Base-by-base conservation (phyloP, 768 basidiomycete genomes). In the Lentinula raphanica region DNA sequence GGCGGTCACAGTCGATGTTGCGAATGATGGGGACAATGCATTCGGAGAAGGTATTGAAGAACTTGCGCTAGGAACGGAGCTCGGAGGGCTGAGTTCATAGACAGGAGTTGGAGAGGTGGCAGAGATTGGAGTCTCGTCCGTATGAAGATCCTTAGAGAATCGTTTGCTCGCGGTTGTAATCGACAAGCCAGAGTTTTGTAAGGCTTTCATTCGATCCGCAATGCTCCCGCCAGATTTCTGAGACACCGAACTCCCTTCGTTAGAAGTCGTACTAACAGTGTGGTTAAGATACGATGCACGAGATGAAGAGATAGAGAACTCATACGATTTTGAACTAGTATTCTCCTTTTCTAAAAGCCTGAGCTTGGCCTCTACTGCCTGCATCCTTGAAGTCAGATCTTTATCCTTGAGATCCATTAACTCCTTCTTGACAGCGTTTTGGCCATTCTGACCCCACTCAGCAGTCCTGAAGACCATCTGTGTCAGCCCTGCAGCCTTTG, bases 201-300 rank as follows among this genome's bases (percentile, higher is more conserved):
- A 72, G 15, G 88, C 84, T 63, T 80, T 84, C 72, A 94, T 79
- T 50, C 94, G 82, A 73, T 93, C 92, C 25, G 88, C 88, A 59
- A 96, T 91, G 50, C 83, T 86, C 5, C 78, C 84, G n/a, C 84
- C 86, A 2, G 80, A 64, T 59, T 78, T 78, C 54, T 48, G 46
- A 23, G 63, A 71, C 40, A 75, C 73, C 15, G 77, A 69, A 36
- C 23, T 44, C 12, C 72, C 78, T 59, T 76, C 72, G n/a, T 70
- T 68, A 38, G 57, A 15, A 15, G 21, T 45, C 3, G 46, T 49
- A 8, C 44, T 36, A 2, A 35, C 15, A 21, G 17, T 31, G 15
- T 1, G 23, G 17, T 27, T 25, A 27, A 32, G 60, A 38, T 31
- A 39, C 38, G 28, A 40, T 56, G 8, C 42, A 44, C n/a, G 3